These are phyloP conservation scores for Beauveria pseudobassiana DNA, from an alignment of 2,329 filamentous ascomycete genomes.

Conservation along the genomic window DNA sequence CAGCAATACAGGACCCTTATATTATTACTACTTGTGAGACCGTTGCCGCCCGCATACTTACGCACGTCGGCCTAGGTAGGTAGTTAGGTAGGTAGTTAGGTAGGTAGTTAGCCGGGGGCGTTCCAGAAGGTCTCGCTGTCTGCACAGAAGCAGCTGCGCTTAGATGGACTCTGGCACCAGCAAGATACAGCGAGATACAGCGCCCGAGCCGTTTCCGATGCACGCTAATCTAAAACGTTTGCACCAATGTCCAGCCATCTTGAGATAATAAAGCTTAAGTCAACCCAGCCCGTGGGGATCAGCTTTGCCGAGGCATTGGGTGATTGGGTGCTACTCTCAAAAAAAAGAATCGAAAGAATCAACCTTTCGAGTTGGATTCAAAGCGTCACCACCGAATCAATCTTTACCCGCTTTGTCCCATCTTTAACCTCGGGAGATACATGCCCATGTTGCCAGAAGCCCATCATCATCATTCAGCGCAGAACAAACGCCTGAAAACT, in stretches of 20 bases:
- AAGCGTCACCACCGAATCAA: not conserved
- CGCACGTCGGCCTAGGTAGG: too few relatives aligned
- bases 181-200: not conserved
- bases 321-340: not conserved
- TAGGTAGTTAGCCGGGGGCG: too few relatives aligned
- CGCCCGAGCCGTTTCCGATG: not conserved
- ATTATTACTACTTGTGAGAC: not conserved
- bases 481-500: not conserved
- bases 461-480: not conserved
- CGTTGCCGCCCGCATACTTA: too few relatives aligned
- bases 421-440: constrained; percentile 3
- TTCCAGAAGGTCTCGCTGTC: too few relatives aligned
- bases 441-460: not conserved
- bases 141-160: too few relatives aligned
- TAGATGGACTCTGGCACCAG: too few relatives aligned
- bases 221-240: not conserved
- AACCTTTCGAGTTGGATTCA: too few relatives aligned
- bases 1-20: too few relatives aligned
- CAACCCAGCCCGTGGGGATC: not conserved
- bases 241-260: not conserved
- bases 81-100: too few relatives aligned
- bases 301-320: constrained; percentile 1
- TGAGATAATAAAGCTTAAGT: too few relatives aligned
- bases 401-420: constrained; percentile 7
- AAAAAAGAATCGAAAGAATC: too few relatives aligned